These are phyloP conservation scores for Colletotrichum destructivum DNA, from an alignment of 2,329 filamentous ascomycete genomes.

Conservation along the genomic window DNA sequence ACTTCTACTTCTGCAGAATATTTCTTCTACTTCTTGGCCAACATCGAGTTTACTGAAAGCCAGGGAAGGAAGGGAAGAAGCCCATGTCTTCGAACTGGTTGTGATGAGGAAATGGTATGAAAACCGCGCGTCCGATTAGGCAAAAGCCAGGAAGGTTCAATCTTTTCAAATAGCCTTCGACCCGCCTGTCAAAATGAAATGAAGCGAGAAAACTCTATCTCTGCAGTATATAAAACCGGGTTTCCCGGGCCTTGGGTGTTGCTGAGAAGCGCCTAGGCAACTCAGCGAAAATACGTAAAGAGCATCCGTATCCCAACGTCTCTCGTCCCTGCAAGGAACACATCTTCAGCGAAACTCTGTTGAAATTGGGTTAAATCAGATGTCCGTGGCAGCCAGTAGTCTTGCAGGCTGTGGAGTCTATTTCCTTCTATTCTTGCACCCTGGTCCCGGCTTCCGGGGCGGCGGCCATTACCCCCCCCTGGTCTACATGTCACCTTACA, in stretches of 20 bases:
- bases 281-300: not conserved
- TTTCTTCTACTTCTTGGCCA: not conserved
- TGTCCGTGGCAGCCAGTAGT: not conserved
- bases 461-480: not conserved
- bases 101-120: not conserved
- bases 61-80: not conserved
- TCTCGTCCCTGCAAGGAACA: conserved; percentile 10
- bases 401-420: not conserved
- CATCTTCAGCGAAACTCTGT: conserved; percentile 7
- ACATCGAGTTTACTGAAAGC: not conserved
- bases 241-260: not conserved
- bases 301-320: not conserved
- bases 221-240: not conserved
- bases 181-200: conserved; percentile 2
- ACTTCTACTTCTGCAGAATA: not conserved
- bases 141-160: conserved; percentile 4
- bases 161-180: conserved; percentile 1
- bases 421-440: not conserved
- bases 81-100: not conserved
- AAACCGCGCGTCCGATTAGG: not conserved
- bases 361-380: conserved; percentile 23
- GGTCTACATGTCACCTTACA: conserved; percentile 11
- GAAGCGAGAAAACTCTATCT: conserved; percentile 1
- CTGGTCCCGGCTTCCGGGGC: not conserved
- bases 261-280: not conserved